Conservation (phyloP, 805 yeast species). For the Kodamaea restingae region DNA sequence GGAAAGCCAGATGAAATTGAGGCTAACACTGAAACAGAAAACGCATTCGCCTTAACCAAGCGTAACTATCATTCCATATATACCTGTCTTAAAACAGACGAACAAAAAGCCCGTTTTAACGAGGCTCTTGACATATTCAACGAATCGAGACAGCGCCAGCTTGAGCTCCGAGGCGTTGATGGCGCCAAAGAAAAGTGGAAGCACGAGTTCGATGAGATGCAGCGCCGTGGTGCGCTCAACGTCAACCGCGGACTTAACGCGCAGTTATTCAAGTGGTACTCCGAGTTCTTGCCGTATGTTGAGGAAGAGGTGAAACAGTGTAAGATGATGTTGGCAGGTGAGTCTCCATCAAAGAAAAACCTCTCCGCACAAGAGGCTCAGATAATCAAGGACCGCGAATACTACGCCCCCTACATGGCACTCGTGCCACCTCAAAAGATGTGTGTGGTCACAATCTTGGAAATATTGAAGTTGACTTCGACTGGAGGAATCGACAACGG, state of each 20-base stretch:
- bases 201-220: slow-evolving; percentile 67
- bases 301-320: slow-evolving; percentile 61
- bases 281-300: slow-evolving; percentile 65
- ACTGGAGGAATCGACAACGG: slow-evolving; percentile 78
- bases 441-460: slow-evolving; percentile 81
- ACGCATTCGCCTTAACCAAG: slow-evolving; percentile 33
- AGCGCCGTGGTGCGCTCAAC: slow-evolving; percentile 52
- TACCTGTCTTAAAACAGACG: slow-evolving; percentile 43
- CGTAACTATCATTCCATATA: slow-evolving; percentile 68
- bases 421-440: slow-evolving; percentile 75
- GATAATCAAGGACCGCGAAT: slow-evolving; percentile 41
- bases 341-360: slow-evolving; percentile 12
- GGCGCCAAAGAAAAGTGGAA: slow-evolving; percentile 90
- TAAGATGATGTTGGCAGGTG: slow-evolving; percentile 36
- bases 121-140: slow-evolving; percentile 65
- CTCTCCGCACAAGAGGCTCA: slow-evolving; percentile 18
- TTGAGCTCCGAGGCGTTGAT: slow-evolving; percentile 77
- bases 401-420: slow-evolving; percentile 73
- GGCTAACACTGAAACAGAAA: too few species aligned
- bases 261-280: slow-evolving; percentile 81
- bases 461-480: slow-evolving; percentile 67
- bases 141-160: slow-evolving; percentile 64
- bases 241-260: slow-evolving; percentile 62
- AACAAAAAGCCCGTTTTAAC: slow-evolving; percentile 52
- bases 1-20: slow-evolving; percentile 20